Base-by-base conservation (phyloP, 129 eudicot species). In the Helianthus tuberosus region DNA sequence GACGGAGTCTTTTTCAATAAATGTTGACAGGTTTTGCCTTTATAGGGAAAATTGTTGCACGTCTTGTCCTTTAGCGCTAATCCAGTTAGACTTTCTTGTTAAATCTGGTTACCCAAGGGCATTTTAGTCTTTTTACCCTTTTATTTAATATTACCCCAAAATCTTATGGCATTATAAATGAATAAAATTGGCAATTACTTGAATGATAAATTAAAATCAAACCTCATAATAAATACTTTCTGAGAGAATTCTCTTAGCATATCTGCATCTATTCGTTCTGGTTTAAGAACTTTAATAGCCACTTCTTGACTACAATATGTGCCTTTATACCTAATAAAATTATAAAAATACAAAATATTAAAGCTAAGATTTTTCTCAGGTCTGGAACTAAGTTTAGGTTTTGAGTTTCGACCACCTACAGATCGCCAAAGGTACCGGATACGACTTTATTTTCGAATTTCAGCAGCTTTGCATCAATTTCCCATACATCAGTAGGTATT, bases 161-260 rank as follows among this genome's bases (percentile, higher is more conserved):
- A 53, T 29, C 20, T 4, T 62, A 46, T 16, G n/a, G 57, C 43
- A 46, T 44, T 59, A 27, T 20, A 60, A 14, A 39, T 41, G 44
- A 43, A 58, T 58, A 53, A 38, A 38, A 38, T 0, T 4, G 43
- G 29, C 46, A 47, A 47, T 47, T 46, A 69, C 35, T 68, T 47
- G 32, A 67, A 67, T 55, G 16, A 25, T 41, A 67, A 66, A 66
- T 49, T 58, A 64, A 14, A 25, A 59, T 48, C 87, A 44, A 47
- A 90, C 96, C 96, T 90, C 93, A 87, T 83, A 47, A 90, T 90
- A 50, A 85, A 87, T 50, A 90, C 90, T 81, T 90, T 93, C 77
- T 90, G 96, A 48, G 86, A 81, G 76, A 90, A 90, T 73, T 20
- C 96, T 75, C 77, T 83, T 77, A 85, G 81, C 93, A 87, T 79